Conservation (phyloP, 2,329 filamentous ascomycete species). For the Cladophialophora bantiana region DNA sequence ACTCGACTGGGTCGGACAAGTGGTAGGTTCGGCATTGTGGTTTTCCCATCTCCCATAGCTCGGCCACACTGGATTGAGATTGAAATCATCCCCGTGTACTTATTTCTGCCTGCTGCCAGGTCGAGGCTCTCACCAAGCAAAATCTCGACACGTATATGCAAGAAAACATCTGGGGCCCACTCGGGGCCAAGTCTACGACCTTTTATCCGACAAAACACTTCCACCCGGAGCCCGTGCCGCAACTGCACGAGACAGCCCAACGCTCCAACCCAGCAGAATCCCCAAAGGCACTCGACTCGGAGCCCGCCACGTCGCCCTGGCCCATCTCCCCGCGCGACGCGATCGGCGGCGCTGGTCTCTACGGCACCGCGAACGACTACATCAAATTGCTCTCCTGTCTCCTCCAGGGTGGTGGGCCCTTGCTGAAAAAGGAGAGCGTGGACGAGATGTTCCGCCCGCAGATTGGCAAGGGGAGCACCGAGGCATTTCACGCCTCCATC, state of each 20-base stretch:
- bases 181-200: slow-evolving; percentile 59
- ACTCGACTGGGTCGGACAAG: slow-evolving; percentile 61
- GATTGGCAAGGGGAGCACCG: slow-evolving; percentile 44
- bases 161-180: slow-evolving; percentile 53
- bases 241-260: slow-evolving; percentile 33
- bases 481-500: slow-evolving; percentile 7
- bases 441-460: slow-evolving; percentile 57
- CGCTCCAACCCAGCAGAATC: slow-evolving; percentile 31
- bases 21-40: slow-evolving; percentile 45
- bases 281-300: slow-evolving; percentile 48
- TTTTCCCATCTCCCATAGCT: not conserved
- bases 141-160: slow-evolving; percentile 54
- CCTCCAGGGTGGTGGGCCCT: slow-evolving; percentile 36
- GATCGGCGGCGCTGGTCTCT: slow-evolving; percentile 40
- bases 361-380: slow-evolving; percentile 38
- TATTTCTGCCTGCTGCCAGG: slow-evolving; percentile 32
- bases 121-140: slow-evolving; percentile 52
- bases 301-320: slow-evolving; percentile 47
- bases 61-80: no score
- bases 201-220: slow-evolving; percentile 45
- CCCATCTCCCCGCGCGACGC: slow-evolving; percentile 43
- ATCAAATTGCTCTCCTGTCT: slow-evolving; percentile 36
- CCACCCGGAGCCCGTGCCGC: slow-evolving; percentile 39
- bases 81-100: not conserved
- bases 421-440: slow-evolving; percentile 64